Percentiles rank a stretch among this genome's conserved stretches.
These are phyloP conservation scores for Pichia sp. DNA, from an alignment of 1,139 yeast species.

Conservation along the genomic window DNA sequence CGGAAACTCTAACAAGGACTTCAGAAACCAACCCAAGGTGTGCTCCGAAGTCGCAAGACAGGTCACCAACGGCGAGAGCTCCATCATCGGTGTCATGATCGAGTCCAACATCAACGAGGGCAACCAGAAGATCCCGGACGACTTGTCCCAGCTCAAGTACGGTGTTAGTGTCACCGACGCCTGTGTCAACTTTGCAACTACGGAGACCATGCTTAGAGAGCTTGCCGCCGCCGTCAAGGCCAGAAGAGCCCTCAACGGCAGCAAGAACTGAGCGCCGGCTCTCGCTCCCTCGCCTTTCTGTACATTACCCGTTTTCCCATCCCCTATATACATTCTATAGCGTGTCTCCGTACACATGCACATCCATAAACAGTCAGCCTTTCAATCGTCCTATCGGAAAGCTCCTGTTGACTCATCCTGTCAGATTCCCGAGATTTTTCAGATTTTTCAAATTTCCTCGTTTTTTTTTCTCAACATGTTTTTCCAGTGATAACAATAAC, in stretches of 20 bases:
- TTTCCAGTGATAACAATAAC: too few relatives aligned
- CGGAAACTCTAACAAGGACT: conserved; percentile 93
- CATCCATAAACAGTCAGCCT: too few relatives aligned
- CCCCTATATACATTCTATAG: too few relatives aligned
- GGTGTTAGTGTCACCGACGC: conserved; percentile 98
- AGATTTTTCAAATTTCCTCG: too few relatives aligned
- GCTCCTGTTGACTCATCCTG: too few relatives aligned
- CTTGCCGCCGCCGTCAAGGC: conserved; percentile 77
- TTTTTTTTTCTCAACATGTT: too few relatives aligned
- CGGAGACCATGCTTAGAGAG: conserved; percentile 72
- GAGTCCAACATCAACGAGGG: conserved; percentile 94
- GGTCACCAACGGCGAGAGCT: conserved; percentile 71
- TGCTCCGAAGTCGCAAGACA: conserved; percentile 76
- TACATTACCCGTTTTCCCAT: neutral
- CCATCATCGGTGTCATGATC: conserved; percentile 90
- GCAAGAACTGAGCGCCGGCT: neutral
- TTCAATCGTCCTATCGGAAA: too few relatives aligned
- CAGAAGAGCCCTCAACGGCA: conserved; percentile 51
- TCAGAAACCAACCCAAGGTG: conserved; percentile 90
- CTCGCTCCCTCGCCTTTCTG: neutral
- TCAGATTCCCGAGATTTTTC: too few relatives aligned
- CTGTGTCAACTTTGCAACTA: conserved; percentile 89
- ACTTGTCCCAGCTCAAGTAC: conserved; percentile 73
- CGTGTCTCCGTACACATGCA: too few relatives aligned
- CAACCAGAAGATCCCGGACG: conserved; percentile 76